phyloP scores from a whole-genome alignment of 139 green algal species.

The Microglena sp. region DNA sequence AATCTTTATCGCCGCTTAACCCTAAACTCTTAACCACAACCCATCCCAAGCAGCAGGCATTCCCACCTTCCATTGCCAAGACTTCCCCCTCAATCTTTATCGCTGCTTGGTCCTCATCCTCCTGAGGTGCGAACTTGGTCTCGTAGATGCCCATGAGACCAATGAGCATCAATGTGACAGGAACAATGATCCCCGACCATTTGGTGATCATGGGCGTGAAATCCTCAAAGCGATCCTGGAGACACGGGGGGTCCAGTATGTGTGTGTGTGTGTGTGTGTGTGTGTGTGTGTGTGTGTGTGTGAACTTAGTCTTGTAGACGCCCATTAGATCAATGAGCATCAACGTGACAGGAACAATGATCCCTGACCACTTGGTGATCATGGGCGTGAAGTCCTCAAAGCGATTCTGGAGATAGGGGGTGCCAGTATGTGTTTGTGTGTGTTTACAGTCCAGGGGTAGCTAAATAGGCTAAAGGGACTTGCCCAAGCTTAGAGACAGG shows the following conservation, averaged over 20 bases:
- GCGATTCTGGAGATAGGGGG: conserved; percentile 27
- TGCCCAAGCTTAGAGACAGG: too few relatives aligned
- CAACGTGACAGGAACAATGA: conserved; percentile 83
- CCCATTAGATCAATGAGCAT: conserved; percentile 85
- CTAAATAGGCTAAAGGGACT: too few relatives aligned
- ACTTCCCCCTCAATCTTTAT: too few relatives aligned
- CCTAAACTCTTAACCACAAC: too few relatives aligned
- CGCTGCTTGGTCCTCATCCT: conserved; percentile 18
- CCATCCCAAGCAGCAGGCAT: too few relatives aligned
- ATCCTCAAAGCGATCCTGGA: conserved; percentile 52
- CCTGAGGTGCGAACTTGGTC: conserved; percentile 35
- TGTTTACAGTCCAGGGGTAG: too few relatives aligned
- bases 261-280: conserved; percentile 4
- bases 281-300: not conserved
- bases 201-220: conserved; percentile 66
- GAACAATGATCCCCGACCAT: conserved; percentile 71
- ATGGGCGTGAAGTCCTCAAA: conserved; percentile 67
- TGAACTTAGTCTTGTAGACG: conserved; percentile 64
- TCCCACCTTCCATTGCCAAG: not conserved
- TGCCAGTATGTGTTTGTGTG: not conserved
- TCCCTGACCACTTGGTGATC: conserved; percentile 58
- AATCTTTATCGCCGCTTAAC: too few relatives aligned
- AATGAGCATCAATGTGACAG: conserved; percentile 87
- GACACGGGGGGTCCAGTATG: not conserved
- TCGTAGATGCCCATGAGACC: conserved; percentile 85